These are phyloP conservation scores for Coemansia sp. DNA, from an alignment of 192 early-diverging fungal genomes.

Conservation along the genomic window DNA sequence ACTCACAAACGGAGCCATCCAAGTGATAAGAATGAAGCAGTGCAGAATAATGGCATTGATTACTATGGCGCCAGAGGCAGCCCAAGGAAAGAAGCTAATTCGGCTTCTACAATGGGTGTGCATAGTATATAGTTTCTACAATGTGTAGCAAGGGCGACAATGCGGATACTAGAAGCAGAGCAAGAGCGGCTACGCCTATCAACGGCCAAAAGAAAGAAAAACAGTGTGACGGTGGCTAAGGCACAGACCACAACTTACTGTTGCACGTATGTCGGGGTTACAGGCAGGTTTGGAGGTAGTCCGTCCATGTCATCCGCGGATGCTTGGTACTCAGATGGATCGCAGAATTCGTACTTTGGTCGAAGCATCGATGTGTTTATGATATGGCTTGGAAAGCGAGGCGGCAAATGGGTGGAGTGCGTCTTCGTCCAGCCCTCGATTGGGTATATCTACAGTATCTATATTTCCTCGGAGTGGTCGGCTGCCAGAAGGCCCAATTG, in stretches of 20 bases:
- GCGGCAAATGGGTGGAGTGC: background rate
- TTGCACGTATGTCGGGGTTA: constrained; percentile 45
- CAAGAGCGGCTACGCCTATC: background rate
- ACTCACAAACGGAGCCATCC: background rate
- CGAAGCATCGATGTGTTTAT: constrained; percentile 36
- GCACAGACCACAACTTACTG: constrained; percentile 37
- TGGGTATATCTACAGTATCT: constrained; percentile 8
- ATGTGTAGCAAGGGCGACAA: background rate
- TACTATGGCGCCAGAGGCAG: constrained; percentile 2
- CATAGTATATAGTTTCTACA: background rate
- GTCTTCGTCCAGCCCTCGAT: constrained; percentile 2
- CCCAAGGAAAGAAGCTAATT: background rate
- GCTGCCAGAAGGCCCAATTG: background rate
- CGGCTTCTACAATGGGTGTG: background rate
- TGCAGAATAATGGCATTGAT: background rate
- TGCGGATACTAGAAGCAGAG: background rate
- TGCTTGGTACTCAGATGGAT: constrained; percentile 45
- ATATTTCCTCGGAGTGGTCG: background rate
- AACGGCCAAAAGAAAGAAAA: background rate
- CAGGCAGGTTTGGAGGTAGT: constrained; percentile 38
- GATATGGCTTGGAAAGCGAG: background rate
- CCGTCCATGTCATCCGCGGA: constrained; percentile 37
- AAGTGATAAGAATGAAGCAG: background rate
- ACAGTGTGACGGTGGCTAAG: constrained; percentile 13
- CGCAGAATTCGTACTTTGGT: constrained; percentile 54